Evolutionary conservation across 108 stramenopile species (phyloP).

Genomic region (Cyclotella choctawhatcheeana): DNA sequence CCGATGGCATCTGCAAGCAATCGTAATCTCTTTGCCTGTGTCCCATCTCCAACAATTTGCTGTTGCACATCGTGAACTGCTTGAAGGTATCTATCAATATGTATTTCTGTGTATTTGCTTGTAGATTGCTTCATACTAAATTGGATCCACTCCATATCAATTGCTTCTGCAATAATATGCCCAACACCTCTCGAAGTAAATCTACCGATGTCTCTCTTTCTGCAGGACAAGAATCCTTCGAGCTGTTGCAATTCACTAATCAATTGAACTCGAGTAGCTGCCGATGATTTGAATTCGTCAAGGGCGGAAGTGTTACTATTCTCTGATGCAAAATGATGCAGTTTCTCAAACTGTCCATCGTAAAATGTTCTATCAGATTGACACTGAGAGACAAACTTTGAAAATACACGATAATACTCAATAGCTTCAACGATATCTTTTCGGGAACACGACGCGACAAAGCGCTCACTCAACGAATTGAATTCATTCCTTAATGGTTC

Average conservation of each 20-base stretch:
- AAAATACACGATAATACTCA: no score
- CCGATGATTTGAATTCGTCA: constrained; percentile 21
- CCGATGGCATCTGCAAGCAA: constrained; percentile 33
- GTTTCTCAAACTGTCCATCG: constrained; percentile 7
- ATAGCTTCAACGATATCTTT: no score
- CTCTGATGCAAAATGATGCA: not conserved
- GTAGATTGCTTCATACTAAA: not conserved
- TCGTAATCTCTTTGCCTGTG: constrained; percentile 20
- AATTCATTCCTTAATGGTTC: constrained; percentile 27
- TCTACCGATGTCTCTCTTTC: constrained; percentile 18
- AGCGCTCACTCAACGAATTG: not conserved
- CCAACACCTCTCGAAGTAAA: constrained; percentile 10
- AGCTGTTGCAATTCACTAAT: constrained; percentile 30
- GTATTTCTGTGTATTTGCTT: not conserved
- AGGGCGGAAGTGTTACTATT: not conserved
- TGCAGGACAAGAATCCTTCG: constrained; percentile 23
- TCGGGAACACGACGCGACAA: no score
- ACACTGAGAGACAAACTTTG: no score
- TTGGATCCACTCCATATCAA: constrained; percentile 36
- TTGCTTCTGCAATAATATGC: constrained; percentile 17
- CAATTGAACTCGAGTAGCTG: constrained; percentile 13
- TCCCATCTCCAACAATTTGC: constrained; percentile 35
- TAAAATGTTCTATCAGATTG: no score
- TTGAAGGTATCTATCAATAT: constrained; percentile 7
- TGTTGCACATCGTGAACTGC: constrained; percentile 4